Conservation (phyloP, 139 green algal species). For the Zygnema circumcarinatum region DNA sequence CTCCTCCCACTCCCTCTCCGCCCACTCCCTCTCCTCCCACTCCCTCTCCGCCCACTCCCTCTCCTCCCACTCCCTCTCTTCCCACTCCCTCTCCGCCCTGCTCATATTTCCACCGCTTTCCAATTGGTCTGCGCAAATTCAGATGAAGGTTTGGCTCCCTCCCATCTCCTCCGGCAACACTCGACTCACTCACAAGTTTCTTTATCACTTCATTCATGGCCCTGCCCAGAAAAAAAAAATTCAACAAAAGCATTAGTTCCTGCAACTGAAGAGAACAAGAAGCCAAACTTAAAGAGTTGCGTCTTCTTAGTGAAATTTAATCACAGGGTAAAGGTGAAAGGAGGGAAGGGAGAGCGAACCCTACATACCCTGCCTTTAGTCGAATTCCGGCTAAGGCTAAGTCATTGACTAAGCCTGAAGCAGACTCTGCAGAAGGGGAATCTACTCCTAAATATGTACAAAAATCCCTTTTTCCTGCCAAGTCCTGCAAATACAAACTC, state of each 20-base stretch:
- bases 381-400: slow-evolving; percentile 13
- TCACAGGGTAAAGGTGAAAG: no score
- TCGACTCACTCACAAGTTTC: not conserved
- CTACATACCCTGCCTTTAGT: slow-evolving; percentile 8
- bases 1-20: not conserved
- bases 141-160: not conserved
- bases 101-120: no score
- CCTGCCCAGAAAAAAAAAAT: not conserved
- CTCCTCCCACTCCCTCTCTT: not conserved
- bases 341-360: no score
- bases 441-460: not conserved
- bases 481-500: slow-evolving; percentile 1
- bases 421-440: not conserved
- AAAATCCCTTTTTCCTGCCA: not conserved
- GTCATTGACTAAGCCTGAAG: not conserved
- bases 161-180: not conserved
- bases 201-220: not conserved
- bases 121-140: not conserved
- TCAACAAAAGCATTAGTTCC: not conserved
- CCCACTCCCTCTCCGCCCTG: not conserved
- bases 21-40: not conserved
- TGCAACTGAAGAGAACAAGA: no score
- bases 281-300: no score
- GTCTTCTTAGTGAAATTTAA: no score
- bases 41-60: not conserved